A percentile compares a stretch with the other conserved stretches of the same genome.
Conservation (phyloP, 2,329 filamentous ascomycete genomes). For the Penicillium sp. region DNA sequence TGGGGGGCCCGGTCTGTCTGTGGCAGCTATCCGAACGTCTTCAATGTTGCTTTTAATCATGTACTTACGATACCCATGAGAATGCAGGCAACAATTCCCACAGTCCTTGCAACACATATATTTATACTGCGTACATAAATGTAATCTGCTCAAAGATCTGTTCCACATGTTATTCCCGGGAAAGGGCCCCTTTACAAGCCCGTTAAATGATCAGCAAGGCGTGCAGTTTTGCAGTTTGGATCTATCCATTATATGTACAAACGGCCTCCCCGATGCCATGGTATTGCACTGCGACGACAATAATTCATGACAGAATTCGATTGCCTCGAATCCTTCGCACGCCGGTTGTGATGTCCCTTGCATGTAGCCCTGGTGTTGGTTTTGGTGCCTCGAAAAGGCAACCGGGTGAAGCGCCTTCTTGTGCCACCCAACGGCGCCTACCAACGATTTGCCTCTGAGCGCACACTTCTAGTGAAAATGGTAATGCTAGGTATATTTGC, state of each 20-base stretch:
- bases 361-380: background rate
- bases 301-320: background rate
- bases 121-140: background rate
- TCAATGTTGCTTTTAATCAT: no score
- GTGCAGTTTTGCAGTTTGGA: background rate
- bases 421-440: background rate
- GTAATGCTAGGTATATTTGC: no score
- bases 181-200: background rate
- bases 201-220: background rate
- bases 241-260: background rate
- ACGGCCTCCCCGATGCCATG: background rate
- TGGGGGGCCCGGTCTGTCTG: background rate
- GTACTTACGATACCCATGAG: no score
- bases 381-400: background rate
- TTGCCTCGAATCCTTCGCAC: background rate
- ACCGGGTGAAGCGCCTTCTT: background rate
- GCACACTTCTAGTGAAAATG: background rate
- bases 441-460: background rate
- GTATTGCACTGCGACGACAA: background rate
- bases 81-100: background rate
- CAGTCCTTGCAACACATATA: background rate
- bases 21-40: background rate
- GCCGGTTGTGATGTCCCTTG: background rate
- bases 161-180: background rate
- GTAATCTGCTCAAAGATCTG: background rate